phyloP scores from a whole-genome alignment of 1,284 basidiomycete species.

The Ceratobasidium theobromae region DNA sequence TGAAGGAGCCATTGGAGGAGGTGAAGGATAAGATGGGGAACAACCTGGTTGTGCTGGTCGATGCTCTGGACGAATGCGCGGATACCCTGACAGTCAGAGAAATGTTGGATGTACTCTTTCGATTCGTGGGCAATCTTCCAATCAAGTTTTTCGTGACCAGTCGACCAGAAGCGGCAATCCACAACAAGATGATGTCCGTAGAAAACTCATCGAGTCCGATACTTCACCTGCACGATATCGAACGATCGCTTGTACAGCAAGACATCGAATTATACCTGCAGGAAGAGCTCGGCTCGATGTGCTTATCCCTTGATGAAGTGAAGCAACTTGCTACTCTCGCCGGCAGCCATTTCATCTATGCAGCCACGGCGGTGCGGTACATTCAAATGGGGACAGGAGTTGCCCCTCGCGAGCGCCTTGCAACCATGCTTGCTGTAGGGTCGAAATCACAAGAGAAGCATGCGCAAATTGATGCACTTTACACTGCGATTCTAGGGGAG shows the following conservation, averaged over 20 bases:
- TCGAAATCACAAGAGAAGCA: too few relatives aligned
- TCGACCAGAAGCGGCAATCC: too few relatives aligned
- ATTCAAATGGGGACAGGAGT: not conserved
- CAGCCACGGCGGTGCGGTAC: constrained; percentile 6
- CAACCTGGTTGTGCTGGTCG: not conserved
- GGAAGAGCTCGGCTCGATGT: not conserved
- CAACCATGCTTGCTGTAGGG: not conserved
- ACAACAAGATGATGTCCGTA: too few relatives aligned
- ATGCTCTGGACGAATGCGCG: constrained; percentile 16
- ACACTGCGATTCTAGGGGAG: not conserved
- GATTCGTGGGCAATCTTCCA: too few relatives aligned
- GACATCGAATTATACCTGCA: constrained; percentile 28
- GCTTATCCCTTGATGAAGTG: not conserved
- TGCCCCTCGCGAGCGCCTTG: not conserved
- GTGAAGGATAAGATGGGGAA: not conserved
- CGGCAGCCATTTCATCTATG: too few relatives aligned
- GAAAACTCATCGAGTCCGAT: too few relatives aligned
- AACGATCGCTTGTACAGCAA: too few relatives aligned
- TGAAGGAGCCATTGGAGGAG: too few relatives aligned
- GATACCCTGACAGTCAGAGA: too few relatives aligned
- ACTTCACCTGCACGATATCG: constrained; percentile 23
- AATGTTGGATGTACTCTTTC: too few relatives aligned
- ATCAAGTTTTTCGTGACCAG: too few relatives aligned
- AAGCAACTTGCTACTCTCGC: constrained; percentile 21
- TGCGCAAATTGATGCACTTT: not conserved